phyloP scores from a whole-genome alignment of 2,329 filamentous ascomycete genomes.

The Colletotrichum horii region DNA sequence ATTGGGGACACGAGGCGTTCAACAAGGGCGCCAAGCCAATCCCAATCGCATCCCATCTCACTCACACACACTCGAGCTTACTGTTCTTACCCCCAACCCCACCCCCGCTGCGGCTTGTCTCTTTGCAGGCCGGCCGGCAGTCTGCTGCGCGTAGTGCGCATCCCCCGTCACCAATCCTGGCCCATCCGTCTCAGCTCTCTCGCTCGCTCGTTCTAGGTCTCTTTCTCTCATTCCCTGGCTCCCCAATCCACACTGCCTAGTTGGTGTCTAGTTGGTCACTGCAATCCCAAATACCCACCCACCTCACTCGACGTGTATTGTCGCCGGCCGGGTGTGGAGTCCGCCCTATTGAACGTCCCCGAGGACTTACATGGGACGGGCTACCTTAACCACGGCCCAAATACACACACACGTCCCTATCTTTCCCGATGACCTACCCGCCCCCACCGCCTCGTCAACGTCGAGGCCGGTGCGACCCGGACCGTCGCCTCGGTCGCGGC shows the following conservation, averaged over 20 bases:
- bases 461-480: constrained; percentile 15
- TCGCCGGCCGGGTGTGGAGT: not conserved
- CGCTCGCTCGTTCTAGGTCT: not conserved
- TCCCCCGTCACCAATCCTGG: not conserved
- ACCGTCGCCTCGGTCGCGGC: constrained; percentile 13
- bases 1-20: constrained; percentile 21
- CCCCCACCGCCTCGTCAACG: constrained; percentile 5
- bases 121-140: not conserved
- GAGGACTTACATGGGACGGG: constrained; percentile 9
- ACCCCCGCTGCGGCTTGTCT: constrained; percentile 12
- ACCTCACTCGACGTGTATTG: not conserved
- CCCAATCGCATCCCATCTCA: not conserved
- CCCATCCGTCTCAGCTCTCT: not conserved
- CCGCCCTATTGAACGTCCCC: not conserved
- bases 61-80: not conserved
- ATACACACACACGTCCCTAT: constrained; percentile 15
- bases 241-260: not conserved
- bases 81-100: not conserved
- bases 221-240: not conserved
- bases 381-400: constrained; percentile 6
- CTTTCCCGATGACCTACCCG: constrained; percentile 16
- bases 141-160: not conserved
- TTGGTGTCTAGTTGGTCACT: not conserved
- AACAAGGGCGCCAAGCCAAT: constrained; percentile 14
- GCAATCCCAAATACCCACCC: not conserved